Conservation (phyloP, 2,329 filamentous ascomycete genomes). For the Monosporascus cannonballus region DNA sequence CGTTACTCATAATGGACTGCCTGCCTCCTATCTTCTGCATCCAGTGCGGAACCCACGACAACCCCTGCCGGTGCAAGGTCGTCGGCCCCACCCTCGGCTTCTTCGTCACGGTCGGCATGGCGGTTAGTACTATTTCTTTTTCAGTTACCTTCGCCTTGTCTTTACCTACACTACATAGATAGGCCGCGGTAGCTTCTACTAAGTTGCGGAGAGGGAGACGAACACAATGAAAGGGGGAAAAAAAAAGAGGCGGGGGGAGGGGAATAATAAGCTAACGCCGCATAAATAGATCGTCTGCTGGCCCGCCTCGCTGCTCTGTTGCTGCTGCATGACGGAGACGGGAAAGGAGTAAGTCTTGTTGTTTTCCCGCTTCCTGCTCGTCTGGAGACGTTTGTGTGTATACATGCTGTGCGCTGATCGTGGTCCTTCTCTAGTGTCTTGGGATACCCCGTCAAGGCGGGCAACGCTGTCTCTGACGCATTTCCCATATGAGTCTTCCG, state of each 20-base stretch:
- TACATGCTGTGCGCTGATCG: background rate
- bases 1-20: constrained; percentile 1
- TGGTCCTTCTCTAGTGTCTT: constrained; percentile 2
- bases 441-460: constrained; percentile 8
- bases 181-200: background rate
- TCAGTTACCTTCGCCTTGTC: background rate
- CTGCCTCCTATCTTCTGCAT: constrained; percentile 8
- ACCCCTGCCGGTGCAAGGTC: constrained; percentile 10
- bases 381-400: background rate
- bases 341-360: constrained; percentile 7
- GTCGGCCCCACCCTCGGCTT: constrained; percentile 10
- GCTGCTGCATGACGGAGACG: constrained; percentile 7
- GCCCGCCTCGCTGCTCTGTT: constrained; percentile 7
- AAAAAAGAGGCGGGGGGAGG: background rate
- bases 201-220: background rate
- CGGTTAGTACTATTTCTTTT: background rate
- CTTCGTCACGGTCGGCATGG: constrained; percentile 6
- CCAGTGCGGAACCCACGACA: constrained; percentile 10
- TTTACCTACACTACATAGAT: background rate
- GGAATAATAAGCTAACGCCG: background rate
- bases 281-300: constrained; percentile 7
- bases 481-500: constrained; percentile 5
- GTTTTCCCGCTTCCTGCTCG: background rate
- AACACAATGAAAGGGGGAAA: background rate
- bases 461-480: constrained; percentile 3